Evolutionary conservation across 1,284 basidiomycete species (phyloP).

Genomic region (Leccinum griseonigrum): DNA sequence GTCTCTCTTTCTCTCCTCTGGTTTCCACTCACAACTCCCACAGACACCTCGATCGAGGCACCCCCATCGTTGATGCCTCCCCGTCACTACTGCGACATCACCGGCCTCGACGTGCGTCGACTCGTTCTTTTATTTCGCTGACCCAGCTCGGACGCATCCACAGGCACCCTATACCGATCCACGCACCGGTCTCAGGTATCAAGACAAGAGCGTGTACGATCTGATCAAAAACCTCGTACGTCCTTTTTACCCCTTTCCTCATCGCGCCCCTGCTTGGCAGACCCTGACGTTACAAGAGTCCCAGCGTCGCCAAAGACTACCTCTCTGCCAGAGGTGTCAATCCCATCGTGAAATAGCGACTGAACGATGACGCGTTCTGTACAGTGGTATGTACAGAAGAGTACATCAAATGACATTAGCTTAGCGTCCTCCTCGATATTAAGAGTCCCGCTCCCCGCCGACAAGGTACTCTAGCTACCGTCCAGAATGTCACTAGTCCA

Average conservation of each 20-base stretch:
- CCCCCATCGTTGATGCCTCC: constrained; percentile 80
- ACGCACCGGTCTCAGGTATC: constrained; percentile 76
- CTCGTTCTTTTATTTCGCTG: background rate
- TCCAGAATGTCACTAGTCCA: background rate
- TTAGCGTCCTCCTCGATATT: background rate
- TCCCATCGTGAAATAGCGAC: constrained; percentile 38
- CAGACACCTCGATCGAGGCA: constrained; percentile 78
- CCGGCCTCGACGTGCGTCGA: constrained; percentile 70
- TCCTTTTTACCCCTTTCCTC: constrained; percentile 7
- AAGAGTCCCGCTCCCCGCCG: background rate
- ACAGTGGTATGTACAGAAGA: background rate
- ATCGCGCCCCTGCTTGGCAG: background rate
- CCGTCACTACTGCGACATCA: constrained; percentile 84
- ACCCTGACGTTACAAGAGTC: constrained; percentile 33
- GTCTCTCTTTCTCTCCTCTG: no score
- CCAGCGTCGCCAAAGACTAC: constrained; percentile 48
- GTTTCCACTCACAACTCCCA: constrained; percentile 30
- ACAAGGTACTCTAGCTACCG: background rate
- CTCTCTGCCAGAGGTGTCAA: constrained; percentile 50
- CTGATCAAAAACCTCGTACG: constrained; percentile 76
- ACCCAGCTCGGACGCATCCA: background rate
- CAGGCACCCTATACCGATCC: constrained; percentile 87
- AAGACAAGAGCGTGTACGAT: constrained; percentile 85
- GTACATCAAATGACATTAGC: background rate
- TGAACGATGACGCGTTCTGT: no score